phyloP scores from a whole-genome alignment of 2,329 filamentous ascomycete genomes.

The Colletotrichum sp. region DNA sequence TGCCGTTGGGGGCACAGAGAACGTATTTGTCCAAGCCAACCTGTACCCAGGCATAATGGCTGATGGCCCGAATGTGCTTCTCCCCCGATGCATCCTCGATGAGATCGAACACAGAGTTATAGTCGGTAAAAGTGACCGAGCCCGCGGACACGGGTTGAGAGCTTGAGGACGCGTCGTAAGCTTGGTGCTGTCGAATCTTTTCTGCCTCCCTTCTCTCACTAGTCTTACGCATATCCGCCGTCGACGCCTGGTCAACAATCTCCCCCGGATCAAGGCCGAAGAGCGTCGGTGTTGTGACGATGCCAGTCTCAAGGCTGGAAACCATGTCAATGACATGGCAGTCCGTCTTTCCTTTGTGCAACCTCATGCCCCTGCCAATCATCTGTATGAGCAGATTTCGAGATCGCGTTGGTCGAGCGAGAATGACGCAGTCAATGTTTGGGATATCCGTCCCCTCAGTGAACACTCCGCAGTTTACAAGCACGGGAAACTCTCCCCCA shows the following conservation, averaged over 20 bases:
- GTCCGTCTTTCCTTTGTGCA: constrained; percentile 80
- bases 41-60: constrained; percentile 82
- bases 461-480: constrained; percentile 95
- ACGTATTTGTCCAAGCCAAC: constrained; percentile 74
- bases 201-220: constrained; percentile 52
- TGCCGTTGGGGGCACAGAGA: constrained; percentile 68
- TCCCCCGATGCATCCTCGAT: constrained; percentile 83
- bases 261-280: constrained; percentile 90
- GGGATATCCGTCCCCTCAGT: constrained; percentile 98
- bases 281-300: constrained; percentile 88
- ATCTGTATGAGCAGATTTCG: constrained; percentile 96
- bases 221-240: constrained; percentile 64
- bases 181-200: constrained; percentile 36
- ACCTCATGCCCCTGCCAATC: constrained; percentile 92
- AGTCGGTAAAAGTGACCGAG: constrained; percentile 83
- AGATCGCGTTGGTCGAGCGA: constrained; percentile 88
- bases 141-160: constrained; percentile 22
- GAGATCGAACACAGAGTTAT: constrained; percentile 89
- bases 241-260: constrained; percentile 70
- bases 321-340: constrained; percentile 98
- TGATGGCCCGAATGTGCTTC: constrained; percentile 77
- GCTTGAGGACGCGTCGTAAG: constrained; percentile 1
- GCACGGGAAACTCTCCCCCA: constrained; percentile 77
- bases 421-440: constrained; percentile 91
- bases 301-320: constrained; percentile 79